Evolutionary conservation across 208 protist species (phyloP), one percentile per base, ranked within the genome.

Genomic region (Porcisia hertigi): DNA sequence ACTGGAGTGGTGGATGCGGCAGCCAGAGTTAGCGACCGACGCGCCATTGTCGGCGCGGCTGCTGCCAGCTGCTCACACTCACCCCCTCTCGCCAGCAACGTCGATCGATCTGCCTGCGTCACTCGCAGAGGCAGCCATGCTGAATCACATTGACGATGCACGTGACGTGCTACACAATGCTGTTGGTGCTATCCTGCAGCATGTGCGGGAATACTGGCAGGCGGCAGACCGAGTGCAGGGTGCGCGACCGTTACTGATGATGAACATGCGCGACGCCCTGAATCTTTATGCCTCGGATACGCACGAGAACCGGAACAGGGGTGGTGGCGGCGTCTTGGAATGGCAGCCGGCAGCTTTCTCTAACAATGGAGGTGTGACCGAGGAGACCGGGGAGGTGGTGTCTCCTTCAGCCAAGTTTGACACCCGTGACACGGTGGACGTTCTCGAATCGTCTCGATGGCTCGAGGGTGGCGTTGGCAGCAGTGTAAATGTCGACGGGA

Each of bases 131-230:
- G 41, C 63, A 30, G 34, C 63, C 63, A 9, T 52, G 9, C 20
- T 8, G 23, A n/a, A n/a, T 16, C 23, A 1, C 4, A 49, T 47
- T 23, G 63, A 67, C 8, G 41, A 67, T 18, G 63, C 63, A n/a
- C 63, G 41, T 52, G 69, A 73, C 14, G 69, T 53, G 12, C 39
- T 73, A 34, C 69, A 73, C 69, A 60, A 73, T 43, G 69, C 69
- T 52, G 36, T 30, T n/a, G 54, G 39, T 12, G 69, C 49, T 55
- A 73, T 63, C 39, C 36, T 73, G 49, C 39, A 60, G 3, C 47
- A 73, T 30, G 54, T 36, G 12, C 49, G 69, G 34, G n/a, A 2
- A 9, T 63, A 63, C 12, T 73, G 69, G 69, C 43, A 63, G 39
- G n/a, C 54, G 30, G 8, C 49, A 34, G 54, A 64, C n/a, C 16